These are phyloP conservation scores for Ophiostoma quercus DNA, from an alignment of 2,329 filamentous ascomycete species.

Conservation along the genomic window DNA sequence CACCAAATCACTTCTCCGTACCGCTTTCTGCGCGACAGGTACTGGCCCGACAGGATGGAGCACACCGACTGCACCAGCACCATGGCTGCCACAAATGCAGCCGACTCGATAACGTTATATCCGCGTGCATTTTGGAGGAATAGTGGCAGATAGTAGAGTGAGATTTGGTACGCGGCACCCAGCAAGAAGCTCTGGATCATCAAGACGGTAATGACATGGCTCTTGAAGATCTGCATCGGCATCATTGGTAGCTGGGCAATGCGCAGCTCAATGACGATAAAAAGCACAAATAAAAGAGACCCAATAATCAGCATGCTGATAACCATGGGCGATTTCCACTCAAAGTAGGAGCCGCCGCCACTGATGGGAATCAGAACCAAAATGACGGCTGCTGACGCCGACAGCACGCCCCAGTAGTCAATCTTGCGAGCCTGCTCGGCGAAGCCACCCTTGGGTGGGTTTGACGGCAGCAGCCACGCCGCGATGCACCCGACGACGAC, in stretches of 20 bases:
- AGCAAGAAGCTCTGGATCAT: conserved; percentile 26
- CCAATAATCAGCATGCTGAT: conserved; percentile 50
- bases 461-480: conserved; percentile 49
- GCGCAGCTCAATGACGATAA: conserved; percentile 24
- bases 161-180: conserved; percentile 25
- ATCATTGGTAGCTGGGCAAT: conserved; percentile 27
- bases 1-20: conserved; percentile 33
- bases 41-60: conserved; percentile 34
- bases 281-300: conserved; percentile 19
- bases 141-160: conserved; percentile 29
- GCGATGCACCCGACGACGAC: conserved; percentile 41
- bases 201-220: conserved; percentile 20
- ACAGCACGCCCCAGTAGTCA: conserved; percentile 54
- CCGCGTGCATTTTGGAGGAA: conserved; percentile 35
- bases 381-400: conserved; percentile 43
- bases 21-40: conserved; percentile 31
- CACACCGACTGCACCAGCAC: conserved; percentile 31
- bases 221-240: conserved; percentile 26
- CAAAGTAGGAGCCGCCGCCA: conserved; percentile 50
- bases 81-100: conserved; percentile 32
- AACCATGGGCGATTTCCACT: conserved; percentile 53
- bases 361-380: conserved; percentile 57
- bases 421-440: conserved; percentile 49
- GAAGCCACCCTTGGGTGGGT: conserved; percentile 33
- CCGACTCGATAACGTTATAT: conserved; percentile 32